Evolutionary conservation across 2,329 filamentous ascomycete genomes (phyloP).

Genomic region (Arachnomyces sp.): DNA sequence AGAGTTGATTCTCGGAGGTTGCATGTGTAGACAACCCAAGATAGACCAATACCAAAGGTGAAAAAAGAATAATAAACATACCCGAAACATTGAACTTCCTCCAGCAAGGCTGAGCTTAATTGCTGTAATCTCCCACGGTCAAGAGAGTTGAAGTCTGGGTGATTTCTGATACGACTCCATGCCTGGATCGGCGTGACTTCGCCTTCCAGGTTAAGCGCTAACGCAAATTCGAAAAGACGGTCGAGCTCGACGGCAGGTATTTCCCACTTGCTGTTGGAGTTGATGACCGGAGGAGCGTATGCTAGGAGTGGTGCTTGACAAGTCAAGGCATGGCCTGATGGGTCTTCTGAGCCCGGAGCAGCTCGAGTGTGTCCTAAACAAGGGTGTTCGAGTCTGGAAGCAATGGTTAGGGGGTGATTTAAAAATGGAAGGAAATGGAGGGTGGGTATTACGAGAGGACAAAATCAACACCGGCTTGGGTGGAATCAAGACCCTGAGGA

Average conservation of each 20-base stretch:
- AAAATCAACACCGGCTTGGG: constrained; percentile 25
- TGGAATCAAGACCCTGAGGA: constrained; percentile 20
- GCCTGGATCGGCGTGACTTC: constrained; percentile 36
- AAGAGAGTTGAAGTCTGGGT: constrained; percentile 25
- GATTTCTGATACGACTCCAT: constrained; percentile 28
- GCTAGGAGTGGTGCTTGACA: constrained; percentile 20
- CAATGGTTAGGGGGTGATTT: neutral
- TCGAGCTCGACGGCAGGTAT: constrained; percentile 22
- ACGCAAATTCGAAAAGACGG: constrained; percentile 18
- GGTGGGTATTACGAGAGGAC: constrained; percentile 17
- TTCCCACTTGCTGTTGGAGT: constrained; percentile 15
- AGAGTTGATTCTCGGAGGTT: too few relatives aligned
- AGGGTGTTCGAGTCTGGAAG: constrained; percentile 19
- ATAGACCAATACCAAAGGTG: neutral
- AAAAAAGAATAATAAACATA: constrained; percentile 14
- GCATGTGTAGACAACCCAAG: too few relatives aligned
- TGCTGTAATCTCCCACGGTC: constrained; percentile 19
- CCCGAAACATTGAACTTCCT: constrained; percentile 34
- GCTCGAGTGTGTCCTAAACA: constrained; percentile 18
- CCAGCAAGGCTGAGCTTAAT: constrained; percentile 22
- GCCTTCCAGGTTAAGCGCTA: constrained; percentile 18
- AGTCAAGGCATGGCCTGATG: constrained; percentile 21
- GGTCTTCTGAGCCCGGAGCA: constrained; percentile 11
- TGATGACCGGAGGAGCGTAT: constrained; percentile 14
- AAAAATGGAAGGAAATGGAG: neutral